Conservation (phyloP, 2,329 filamentous ascomycete genomes). For the Madurella fahalii region DNA sequence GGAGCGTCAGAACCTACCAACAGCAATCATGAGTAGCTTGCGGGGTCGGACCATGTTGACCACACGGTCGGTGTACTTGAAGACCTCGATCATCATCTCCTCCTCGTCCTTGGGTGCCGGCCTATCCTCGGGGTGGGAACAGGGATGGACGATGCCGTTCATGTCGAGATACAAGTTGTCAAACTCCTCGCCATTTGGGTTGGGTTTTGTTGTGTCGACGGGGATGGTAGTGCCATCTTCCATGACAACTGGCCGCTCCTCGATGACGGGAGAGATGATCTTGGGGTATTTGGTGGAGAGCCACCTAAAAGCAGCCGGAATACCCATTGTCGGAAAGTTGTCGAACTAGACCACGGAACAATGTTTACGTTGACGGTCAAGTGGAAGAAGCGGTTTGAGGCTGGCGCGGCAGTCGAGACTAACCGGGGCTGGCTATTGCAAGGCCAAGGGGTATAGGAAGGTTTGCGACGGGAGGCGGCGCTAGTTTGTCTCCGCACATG, state of each 20-base stretch:
- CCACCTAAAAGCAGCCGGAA: slow-evolving; percentile 93
- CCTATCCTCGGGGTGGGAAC: slow-evolving; percentile 92
- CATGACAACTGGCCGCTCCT: slow-evolving; percentile 76
- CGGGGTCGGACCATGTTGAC: slow-evolving; percentile 97
- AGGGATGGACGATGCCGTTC: slow-evolving; percentile 99
- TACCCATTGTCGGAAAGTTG: slow-evolving; percentile 64
- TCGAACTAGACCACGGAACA: not conserved
- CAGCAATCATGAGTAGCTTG: slow-evolving; percentile 95
- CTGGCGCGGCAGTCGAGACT: not conserved
- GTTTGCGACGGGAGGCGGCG: not conserved
- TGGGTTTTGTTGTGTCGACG: slow-evolving; percentile 76
- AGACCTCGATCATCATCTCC: slow-evolving; percentile 99
- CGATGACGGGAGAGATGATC: slow-evolving; percentile 87
- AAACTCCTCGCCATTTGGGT: slow-evolving; percentile 96
- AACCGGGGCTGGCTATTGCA: slow-evolving; percentile 9
- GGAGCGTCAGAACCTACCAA: slow-evolving; percentile 57
- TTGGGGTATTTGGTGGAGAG: slow-evolving; percentile 96
- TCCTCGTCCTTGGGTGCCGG: slow-evolving; percentile 90
- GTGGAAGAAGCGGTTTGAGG: too few species aligned
- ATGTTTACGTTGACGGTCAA: not conserved
- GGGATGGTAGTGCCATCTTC: slow-evolving; percentile 78
- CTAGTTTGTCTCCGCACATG: slow-evolving; percentile 7
- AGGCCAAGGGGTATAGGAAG: not conserved
- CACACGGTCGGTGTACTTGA: slow-evolving; percentile 97
- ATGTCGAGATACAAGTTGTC: slow-evolving; percentile 98